Conservation (phyloP, 495 filamentous ascomycete species). For the Podospora pseudocomata region DNA sequence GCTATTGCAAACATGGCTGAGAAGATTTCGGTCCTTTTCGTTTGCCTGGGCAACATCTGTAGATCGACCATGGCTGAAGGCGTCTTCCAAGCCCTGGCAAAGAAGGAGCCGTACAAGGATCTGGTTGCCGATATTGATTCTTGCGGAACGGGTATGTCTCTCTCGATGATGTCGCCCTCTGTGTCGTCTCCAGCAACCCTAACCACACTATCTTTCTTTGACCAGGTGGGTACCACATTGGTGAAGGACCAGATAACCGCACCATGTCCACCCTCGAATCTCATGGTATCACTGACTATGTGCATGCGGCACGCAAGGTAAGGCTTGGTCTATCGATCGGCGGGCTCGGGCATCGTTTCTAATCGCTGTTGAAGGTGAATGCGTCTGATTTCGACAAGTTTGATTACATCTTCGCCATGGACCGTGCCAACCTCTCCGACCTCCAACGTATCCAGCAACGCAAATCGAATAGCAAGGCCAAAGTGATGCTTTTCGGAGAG, state of each 20-base stretch:
- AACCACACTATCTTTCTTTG: not conserved
- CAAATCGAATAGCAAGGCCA: slow-evolving; percentile 50
- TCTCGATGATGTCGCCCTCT: not conserved
- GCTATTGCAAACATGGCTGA: slow-evolving; percentile 23
- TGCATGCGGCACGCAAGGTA: slow-evolving; percentile 75
- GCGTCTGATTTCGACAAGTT: slow-evolving; percentile 68
- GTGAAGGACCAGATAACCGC: slow-evolving; percentile 70
- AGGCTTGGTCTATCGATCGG: slow-evolving; percentile 6
- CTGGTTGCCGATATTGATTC: slow-evolving; percentile 75
- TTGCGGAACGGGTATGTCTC: slow-evolving; percentile 61
- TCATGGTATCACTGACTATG: slow-evolving; percentile 71
- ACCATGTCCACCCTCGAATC: slow-evolving; percentile 76
- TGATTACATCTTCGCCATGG: slow-evolving; percentile 95
- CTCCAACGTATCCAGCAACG: slow-evolving; percentile 57
- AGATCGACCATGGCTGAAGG: slow-evolving; percentile 93
- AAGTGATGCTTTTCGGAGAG: slow-evolving; percentile 80
- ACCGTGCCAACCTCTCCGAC: slow-evolving; percentile 74
- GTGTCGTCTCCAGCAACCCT: not conserved
- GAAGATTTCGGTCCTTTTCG: slow-evolving; percentile 78
- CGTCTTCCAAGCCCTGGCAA: slow-evolving; percentile 73
- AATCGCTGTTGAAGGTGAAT: slow-evolving; percentile 25
- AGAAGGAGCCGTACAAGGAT: slow-evolving; percentile 49
- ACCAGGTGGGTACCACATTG: slow-evolving; percentile 68
- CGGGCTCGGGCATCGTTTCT: slow-evolving; percentile 1
- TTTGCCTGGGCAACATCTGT: slow-evolving; percentile 97